Conservation (phyloP, 441 rosid genomes). For the Hypseocharis bilobata region DNA sequence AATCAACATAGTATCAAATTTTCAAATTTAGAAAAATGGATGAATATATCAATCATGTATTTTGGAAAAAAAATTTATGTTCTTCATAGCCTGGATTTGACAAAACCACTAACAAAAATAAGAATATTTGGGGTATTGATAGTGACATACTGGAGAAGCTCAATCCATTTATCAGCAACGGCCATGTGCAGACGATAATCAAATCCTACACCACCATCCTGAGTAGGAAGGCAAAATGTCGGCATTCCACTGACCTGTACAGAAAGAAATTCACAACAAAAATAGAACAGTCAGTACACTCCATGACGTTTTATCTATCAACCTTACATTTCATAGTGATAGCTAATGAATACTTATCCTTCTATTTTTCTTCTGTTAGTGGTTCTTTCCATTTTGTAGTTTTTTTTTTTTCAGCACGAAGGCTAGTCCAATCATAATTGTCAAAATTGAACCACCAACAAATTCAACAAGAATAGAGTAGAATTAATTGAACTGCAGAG, state of each 20-base stretch:
- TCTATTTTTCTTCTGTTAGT: too few species aligned
- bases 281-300: not conserved
- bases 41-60: too few species aligned
- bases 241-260: slow-evolving; percentile 98
- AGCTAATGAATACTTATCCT: too few species aligned
- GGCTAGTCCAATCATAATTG: not conserved
- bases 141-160: slow-evolving; percentile 66
- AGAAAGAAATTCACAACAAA: slow-evolving; percentile 11
- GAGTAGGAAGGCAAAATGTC: slow-evolving; percentile 72
- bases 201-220: slow-evolving; percentile 95
- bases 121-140: slow-evolving; percentile 6
- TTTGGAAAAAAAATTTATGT: not conserved
- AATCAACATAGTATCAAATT: too few species aligned
- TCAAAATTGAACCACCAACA: too few species aligned
- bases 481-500: too few species aligned
- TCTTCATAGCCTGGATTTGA: not conserved
- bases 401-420: too few species aligned
- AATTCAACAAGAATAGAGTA: too few species aligned
- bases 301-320: too few species aligned
- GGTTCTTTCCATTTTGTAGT: too few species aligned
- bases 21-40: too few species aligned
- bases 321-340: too few species aligned
- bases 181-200: slow-evolving; percentile 99
- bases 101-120: not conserved
- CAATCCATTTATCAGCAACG: slow-evolving; percentile 94